Evolutionary conservation across 1,284 basidiomycete species (phyloP).

Genomic region (Salmacisia buchloeana): DNA sequence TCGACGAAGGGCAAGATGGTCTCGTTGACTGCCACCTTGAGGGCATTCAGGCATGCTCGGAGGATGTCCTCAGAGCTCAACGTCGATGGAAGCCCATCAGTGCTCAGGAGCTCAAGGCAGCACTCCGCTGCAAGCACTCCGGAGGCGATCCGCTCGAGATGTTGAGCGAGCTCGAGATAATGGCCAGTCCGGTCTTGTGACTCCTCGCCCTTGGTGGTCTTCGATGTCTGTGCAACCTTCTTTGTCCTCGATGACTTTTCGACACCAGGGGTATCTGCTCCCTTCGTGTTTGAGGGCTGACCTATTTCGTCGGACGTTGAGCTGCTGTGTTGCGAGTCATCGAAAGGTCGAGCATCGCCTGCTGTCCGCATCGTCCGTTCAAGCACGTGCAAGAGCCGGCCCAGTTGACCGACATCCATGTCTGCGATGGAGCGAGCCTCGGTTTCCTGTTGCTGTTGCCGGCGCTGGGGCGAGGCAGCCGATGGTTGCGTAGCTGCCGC

Average conservation of each 20-base stretch:
- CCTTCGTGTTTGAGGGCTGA: background rate
- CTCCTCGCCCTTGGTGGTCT: background rate
- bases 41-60: conserved; percentile 65
- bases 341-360: conserved; percentile 28
- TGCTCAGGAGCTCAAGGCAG: conserved; percentile 68
- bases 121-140: conserved; percentile 71
- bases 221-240: background rate
- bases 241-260: background rate
- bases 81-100: conserved; percentile 70
- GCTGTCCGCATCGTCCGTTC: conserved; percentile 25
- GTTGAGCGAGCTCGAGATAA: conserved; percentile 58
- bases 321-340: background rate
- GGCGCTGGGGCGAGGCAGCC: background rate
- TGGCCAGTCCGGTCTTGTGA: too few relatives aligned
- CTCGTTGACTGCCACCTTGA: conserved; percentile 73
- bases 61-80: conserved; percentile 84
- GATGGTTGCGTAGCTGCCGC: too few relatives aligned
- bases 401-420: conserved; percentile 16
- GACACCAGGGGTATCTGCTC: background rate
- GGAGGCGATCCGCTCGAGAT: conserved; percentile 64
- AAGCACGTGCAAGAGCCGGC: conserved; percentile 25
- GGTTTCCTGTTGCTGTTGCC: too few relatives aligned
- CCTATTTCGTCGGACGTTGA: background rate
- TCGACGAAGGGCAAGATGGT: conserved; percentile 84
- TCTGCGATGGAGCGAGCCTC: conserved; percentile 10